A percentile compares a stretch with the other conserved stretches of the same genome.
Conservation (phyloP, 257 asterid species). For the Capsicum rhomboideum region DNA sequence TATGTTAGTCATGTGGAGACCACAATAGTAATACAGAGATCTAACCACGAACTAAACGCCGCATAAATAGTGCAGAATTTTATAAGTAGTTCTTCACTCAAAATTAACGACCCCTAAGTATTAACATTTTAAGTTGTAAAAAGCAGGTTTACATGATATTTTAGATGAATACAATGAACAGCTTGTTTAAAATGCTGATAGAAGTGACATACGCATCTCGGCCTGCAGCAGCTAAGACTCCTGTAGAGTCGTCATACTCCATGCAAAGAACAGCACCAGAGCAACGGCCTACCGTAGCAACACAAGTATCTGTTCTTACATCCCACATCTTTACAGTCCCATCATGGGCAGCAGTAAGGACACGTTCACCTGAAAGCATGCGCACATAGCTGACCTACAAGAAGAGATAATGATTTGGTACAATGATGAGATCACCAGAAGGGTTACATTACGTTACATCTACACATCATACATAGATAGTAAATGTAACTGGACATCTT, state of each 20-base stretch:
- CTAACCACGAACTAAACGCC: not conserved
- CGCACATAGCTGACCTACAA: conserved; percentile 80
- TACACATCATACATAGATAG: not conserved
- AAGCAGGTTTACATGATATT: not conserved
- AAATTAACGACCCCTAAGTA: not conserved
- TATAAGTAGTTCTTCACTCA: not conserved
- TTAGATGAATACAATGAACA: not conserved
- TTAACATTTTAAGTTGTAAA: not conserved
- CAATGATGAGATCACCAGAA: not conserved
- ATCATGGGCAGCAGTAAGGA: conserved; percentile 93
- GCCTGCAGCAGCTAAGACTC: conserved; percentile 92
- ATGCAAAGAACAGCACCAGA: conserved; percentile 90
- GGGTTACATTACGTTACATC: not conserved
- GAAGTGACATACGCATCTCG: conserved; percentile 69
- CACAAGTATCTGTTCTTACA: conserved; percentile 96
- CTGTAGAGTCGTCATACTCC: conserved; percentile 88
- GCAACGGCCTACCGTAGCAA: conserved; percentile 94
- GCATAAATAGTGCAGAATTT: not conserved
- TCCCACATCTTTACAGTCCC: conserved; percentile 99
- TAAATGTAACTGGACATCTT: not conserved
- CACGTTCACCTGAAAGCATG: conserved; percentile 97
- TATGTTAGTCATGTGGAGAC: not conserved
- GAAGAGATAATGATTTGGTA: not conserved
- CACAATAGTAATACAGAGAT: not conserved
- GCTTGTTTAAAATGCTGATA: not conserved